These are phyloP conservation scores for Pythium angustatum DNA, from an alignment of 352 stramenopile species.

Conservation along the genomic window DNA sequence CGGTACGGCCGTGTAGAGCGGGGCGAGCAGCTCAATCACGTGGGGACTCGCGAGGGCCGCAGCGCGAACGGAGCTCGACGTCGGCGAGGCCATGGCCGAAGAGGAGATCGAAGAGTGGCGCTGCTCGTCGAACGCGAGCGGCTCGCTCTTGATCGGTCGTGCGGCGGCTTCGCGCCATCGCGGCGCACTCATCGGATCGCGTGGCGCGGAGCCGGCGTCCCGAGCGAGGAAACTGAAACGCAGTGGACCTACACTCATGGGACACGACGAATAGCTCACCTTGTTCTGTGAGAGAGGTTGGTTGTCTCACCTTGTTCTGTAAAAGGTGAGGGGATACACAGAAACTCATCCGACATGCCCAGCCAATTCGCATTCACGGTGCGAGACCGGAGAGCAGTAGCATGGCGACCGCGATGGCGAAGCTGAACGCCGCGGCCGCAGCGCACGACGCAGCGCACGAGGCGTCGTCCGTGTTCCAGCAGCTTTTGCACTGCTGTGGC, in stretches of 20 bases:
- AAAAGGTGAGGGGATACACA: no score
- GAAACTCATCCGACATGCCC: no score
- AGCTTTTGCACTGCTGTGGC: conserved; percentile 66
- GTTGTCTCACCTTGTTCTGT: conserved; percentile 3
- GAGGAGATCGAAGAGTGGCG: not conserved
- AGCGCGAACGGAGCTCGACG: not conserved
- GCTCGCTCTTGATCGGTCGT: not conserved
- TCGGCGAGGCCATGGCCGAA: not conserved
- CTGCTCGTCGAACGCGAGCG: not conserved
- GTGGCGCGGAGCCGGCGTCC: not conserved
- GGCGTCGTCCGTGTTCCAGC: conserved; percentile 35
- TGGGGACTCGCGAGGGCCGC: conserved; percentile 3
- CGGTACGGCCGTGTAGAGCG: conserved; percentile 13
- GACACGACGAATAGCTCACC: not conserved
- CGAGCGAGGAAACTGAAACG: no score
- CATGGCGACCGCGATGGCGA: conserved; percentile 24
- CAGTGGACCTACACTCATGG: conserved; percentile 17
- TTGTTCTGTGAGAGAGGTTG: not conserved
- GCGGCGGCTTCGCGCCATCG: not conserved
- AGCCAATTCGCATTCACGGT: no score
- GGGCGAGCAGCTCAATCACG: conserved; percentile 27
- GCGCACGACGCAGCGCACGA: conserved; percentile 14
- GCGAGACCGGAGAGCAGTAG: no score
- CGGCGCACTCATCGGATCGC: not conserved
- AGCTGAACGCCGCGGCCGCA: conserved; percentile 46